Conservation (phyloP, 2,329 filamentous ascomycete species). For the Tolypocladium sp. region DNA sequence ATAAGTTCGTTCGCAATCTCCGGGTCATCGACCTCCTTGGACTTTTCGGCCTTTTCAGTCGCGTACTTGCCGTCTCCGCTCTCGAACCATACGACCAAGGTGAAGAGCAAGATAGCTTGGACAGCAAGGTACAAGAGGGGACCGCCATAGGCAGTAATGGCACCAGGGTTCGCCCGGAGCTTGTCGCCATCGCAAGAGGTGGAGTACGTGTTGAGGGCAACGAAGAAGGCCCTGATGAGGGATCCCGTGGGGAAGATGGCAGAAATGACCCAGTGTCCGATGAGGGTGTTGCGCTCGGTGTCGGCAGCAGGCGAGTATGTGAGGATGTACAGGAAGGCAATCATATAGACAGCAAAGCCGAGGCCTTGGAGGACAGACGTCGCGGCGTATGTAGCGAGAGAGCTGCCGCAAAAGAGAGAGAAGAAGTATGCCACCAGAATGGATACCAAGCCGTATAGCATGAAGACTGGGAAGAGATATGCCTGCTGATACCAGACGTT, state of each 20-base stretch:
- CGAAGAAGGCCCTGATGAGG: slow-evolving; percentile 62
- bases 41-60: slow-evolving; percentile 8
- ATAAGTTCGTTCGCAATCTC: slow-evolving; percentile 59
- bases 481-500: slow-evolving; percentile 67
- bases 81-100: slow-evolving; percentile 70
- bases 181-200: slow-evolving; percentile 58
- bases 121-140: slow-evolving; percentile 75
- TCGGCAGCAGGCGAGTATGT: slow-evolving; percentile 63
- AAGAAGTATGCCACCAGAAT: slow-evolving; percentile 71
- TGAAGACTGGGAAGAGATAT: slow-evolving; percentile 74
- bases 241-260: slow-evolving; percentile 69
- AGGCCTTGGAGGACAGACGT: slow-evolving; percentile 68
- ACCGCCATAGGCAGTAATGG: slow-evolving; percentile 67
- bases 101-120: slow-evolving; percentile 64
- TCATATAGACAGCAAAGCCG: slow-evolving; percentile 61
- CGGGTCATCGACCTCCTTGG: slow-evolving; percentile 33
- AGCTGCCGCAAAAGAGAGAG: slow-evolving; percentile 69
- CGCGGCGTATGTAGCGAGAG: slow-evolving; percentile 77
- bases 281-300: slow-evolving; percentile 56
- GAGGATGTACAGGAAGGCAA: slow-evolving; percentile 62
- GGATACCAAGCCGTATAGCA: slow-evolving; percentile 72
- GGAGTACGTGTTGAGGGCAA: slow-evolving; percentile 76
- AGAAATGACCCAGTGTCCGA: slow-evolving; percentile 69
- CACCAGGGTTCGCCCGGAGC: slow-evolving; percentile 59
- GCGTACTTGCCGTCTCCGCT: slow-evolving; percentile 38